Evolutionary conservation across 305 asterid genomes (phyloP).

Genomic region (Fraxinus xanthoxyloides): DNA sequence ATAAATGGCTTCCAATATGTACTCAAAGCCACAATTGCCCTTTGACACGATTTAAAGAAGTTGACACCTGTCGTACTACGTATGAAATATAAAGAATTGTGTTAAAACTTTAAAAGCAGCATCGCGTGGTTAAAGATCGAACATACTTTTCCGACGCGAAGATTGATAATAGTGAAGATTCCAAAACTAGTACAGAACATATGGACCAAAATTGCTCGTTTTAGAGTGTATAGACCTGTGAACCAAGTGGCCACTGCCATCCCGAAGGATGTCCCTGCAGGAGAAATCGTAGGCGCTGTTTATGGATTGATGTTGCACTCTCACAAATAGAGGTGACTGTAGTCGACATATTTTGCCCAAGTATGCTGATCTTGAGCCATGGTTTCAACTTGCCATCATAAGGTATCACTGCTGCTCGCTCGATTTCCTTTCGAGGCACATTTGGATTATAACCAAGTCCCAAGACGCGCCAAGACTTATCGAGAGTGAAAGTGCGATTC

Average conservation of each 20-base stretch:
- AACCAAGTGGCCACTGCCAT: background rate
- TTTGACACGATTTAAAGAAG: background rate
- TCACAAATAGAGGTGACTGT: slow-evolving; percentile 53
- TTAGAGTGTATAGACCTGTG: background rate
- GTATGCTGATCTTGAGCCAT: slow-evolving; percentile 79
- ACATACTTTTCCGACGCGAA: background rate
- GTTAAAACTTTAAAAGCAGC: background rate
- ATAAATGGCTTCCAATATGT: background rate
- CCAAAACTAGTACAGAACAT: background rate
- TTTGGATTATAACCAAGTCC: too few species aligned
- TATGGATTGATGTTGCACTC: slow-evolving; percentile 71
- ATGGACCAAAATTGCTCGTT: background rate
- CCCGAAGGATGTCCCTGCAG: slow-evolving; percentile 1
- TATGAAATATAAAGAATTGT: background rate
- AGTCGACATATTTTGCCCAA: slow-evolving; percentile 65
- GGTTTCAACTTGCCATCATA: slow-evolving; percentile 66
- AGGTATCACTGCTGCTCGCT: too few species aligned
- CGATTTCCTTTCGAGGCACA: too few species aligned
- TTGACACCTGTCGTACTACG: background rate
- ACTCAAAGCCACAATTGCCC: background rate
- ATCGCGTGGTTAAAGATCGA: background rate
- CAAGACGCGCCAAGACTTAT: too few species aligned
- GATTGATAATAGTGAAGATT: background rate
- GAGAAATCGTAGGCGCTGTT: slow-evolving; percentile 1
- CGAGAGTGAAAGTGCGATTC: too few species aligned